A percentile compares a stretch with the other conserved stretches of the same genome.
Evolutionary conservation across 1,139 yeast genomes (phyloP).

Genomic region (Zhuliangozyma parablackwelliae): DNA sequence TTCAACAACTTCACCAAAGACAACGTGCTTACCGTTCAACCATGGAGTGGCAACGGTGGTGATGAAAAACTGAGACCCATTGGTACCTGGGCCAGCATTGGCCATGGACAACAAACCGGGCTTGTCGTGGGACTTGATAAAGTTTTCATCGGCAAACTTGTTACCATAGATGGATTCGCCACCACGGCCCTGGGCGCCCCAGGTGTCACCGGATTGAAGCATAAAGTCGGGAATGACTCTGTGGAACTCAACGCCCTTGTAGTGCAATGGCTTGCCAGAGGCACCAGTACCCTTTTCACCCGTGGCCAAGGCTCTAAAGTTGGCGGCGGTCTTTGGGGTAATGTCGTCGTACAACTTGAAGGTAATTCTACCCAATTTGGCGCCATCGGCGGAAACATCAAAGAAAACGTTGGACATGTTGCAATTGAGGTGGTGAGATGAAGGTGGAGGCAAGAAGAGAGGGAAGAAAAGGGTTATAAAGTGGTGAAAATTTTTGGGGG

Average conservation of each 20-base stretch:
- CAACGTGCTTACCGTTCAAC: constrained; percentile 99
- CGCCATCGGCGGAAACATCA: constrained; percentile 68
- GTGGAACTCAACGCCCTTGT: constrained; percentile 91
- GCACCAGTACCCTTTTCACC: constrained; percentile 95
- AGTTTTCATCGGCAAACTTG: constrained; percentile 95
- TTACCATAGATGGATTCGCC: constrained; percentile 98
- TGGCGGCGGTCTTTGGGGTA: constrained; percentile 97
- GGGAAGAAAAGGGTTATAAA: neutral
- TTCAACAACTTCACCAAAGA: constrained; percentile 92
- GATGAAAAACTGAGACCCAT: constrained; percentile 98
- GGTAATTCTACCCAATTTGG: constrained; percentile 30
- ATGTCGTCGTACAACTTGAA: constrained; percentile 81
- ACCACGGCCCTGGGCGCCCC: constrained; percentile 92
- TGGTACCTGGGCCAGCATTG: constrained; percentile 99
- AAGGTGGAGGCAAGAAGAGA: constrained; percentile 1
- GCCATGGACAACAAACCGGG: constrained; percentile 99
- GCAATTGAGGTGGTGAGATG: constrained; percentile 1
- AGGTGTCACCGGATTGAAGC: constrained; percentile 99
- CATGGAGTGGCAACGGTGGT: constrained; percentile 95
- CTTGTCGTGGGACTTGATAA: constrained; percentile 73
- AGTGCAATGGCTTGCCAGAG: constrained; percentile 16
- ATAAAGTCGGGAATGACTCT: constrained; percentile 97
- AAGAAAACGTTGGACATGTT: constrained; percentile 65
- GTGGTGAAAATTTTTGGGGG: neutral
- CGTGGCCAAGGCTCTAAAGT: constrained; percentile 94